These are phyloP conservation scores for Rhodotorula glutinis DNA, from an alignment of 1,284 basidiomycete genomes.

Conservation along the genomic window DNA sequence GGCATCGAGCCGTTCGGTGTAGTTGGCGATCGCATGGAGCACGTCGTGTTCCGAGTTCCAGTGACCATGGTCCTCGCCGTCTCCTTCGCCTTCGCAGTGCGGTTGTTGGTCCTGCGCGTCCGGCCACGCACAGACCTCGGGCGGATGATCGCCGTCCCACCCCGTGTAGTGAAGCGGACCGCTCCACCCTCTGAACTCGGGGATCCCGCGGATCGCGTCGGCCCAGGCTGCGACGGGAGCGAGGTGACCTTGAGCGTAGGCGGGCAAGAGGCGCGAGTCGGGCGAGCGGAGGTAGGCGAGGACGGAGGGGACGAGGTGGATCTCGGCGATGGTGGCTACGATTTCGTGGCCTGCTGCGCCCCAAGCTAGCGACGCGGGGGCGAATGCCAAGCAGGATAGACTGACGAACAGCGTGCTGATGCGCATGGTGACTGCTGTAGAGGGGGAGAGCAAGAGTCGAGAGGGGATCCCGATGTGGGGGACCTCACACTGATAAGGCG, in stretches of 20 bases:
- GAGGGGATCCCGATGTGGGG: not conserved
- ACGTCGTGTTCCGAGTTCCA: constrained; percentile 42
- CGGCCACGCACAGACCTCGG: constrained; percentile 42
- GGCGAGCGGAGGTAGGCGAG: constrained; percentile 37
- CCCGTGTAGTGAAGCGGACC: constrained; percentile 48
- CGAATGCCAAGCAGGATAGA: not conserved
- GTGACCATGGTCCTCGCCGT: constrained; percentile 18
- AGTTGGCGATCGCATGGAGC: constrained; percentile 37
- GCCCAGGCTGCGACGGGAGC: constrained; percentile 49
- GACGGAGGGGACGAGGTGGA: constrained; percentile 45
- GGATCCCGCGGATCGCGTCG: constrained; percentile 43
- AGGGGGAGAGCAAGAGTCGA: not conserved
- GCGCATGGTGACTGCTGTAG: not conserved
- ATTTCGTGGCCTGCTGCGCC: constrained; percentile 30
- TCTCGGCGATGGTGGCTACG: constrained; percentile 48
- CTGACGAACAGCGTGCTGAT: not conserved
- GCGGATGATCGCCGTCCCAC: constrained; percentile 46
- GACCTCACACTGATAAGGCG: not conserved
- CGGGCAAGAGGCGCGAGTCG: constrained; percentile 40
- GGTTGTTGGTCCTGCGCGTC: not conserved
- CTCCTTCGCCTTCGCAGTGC: not conserved
- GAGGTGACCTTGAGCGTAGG: constrained; percentile 46
- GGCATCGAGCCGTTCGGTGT: constrained; percentile 23
- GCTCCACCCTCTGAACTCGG: constrained; percentile 46
- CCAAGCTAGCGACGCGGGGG: not conserved